phyloP scores from a whole-genome alignment of 2,329 filamentous ascomycete species.

The Colletotrichum aenigma region DNA sequence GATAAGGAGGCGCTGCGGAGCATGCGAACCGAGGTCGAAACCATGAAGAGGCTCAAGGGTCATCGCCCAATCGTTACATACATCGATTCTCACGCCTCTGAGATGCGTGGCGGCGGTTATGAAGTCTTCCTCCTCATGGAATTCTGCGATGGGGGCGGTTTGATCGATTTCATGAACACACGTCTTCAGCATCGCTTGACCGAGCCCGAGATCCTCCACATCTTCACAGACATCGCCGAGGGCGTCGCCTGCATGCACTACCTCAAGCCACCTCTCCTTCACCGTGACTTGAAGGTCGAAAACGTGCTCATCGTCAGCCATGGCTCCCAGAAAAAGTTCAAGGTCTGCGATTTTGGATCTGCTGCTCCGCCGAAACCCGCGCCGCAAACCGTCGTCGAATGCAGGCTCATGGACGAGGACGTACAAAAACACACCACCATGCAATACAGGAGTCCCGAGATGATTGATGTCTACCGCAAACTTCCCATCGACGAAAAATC shows the following conservation, averaged over 20 bases:
- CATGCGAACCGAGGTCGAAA: slow-evolving; percentile 99
- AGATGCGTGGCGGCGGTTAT: slow-evolving; percentile 90
- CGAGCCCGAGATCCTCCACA: slow-evolving; percentile 95
- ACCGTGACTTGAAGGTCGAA: slow-evolving; percentile 96
- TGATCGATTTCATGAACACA: slow-evolving; percentile 99
- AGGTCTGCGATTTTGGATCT: slow-evolving; percentile 97
- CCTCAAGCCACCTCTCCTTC: slow-evolving; percentile 88
- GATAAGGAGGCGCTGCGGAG: slow-evolving; percentile 93
- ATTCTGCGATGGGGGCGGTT: slow-evolving; percentile 89
- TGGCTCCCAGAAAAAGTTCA: slow-evolving; percentile 77
- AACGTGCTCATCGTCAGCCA: slow-evolving; percentile 87
- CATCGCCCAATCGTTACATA: slow-evolving; percentile 97
- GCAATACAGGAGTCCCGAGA: slow-evolving; percentile 97
- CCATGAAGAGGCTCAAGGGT: slow-evolving; percentile 99
- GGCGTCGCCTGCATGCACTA: slow-evolving; percentile 99
- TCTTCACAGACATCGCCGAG: slow-evolving; percentile 95
- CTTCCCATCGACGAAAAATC: slow-evolving; percentile 98
- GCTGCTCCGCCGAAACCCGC: slow-evolving; percentile 83
- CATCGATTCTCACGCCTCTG: slow-evolving; percentile 96
- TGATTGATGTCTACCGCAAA: slow-evolving; percentile 97
- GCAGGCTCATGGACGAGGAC: slow-evolving; percentile 92
- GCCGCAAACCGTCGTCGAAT: slow-evolving; percentile 85
- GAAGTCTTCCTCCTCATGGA: slow-evolving; percentile 99
- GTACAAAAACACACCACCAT: slow-evolving; percentile 96
- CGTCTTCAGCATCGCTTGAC: slow-evolving; percentile 94